Base-by-base conservation (phyloP, 257 asterid genomes). In the Solanum pennellii region DNA sequence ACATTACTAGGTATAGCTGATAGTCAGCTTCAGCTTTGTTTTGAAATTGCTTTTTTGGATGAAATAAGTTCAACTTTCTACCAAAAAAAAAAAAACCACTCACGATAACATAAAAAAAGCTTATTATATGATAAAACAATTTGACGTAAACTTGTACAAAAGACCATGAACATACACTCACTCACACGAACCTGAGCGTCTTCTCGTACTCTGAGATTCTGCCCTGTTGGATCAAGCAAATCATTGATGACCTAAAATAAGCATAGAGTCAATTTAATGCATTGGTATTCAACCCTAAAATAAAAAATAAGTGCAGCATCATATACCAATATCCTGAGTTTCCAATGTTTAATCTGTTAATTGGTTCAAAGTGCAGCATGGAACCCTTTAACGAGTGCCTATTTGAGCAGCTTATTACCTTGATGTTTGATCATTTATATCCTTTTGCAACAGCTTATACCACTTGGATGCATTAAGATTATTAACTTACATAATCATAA, bases 191-290 rank as follows among this genome's bases (percentile, higher is more conserved):
- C 98, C 97, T 94, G 98, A 86, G 95, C 72, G 87, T 95, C 96
- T 90, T 95, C 98, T 82, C 98, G 91, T 89, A 95, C 93, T 88
- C 93, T 92, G 72, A 95, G 94, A 90, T 95, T 95, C 89, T 95
- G 98, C 73, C 98, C 98, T 3, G 94, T 93, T 86, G 98, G 96
- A 93, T 95, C 87, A 83, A 95, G 97, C 94, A 95, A 91, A 93
- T 95, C 98, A 86, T 95, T 95, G 94, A 95, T 93, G 89, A 95
- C 98, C 98, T 95, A 90, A 89, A 92, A 74, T 91, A 68, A 65
- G 88, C 84, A 88, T 76, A 84, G 88, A 37, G 82, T 84, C 88
- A 69, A 82, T 49, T 29, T 18, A 31, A 49, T 49, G 21, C 69
- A 47, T 47, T 31, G 21, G 45, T 49, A 82, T 80, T 82, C 45